Evolutionary conservation across 306 rosid genomes (phyloP).

Genomic region (Prinsepia uniflora): DNA sequence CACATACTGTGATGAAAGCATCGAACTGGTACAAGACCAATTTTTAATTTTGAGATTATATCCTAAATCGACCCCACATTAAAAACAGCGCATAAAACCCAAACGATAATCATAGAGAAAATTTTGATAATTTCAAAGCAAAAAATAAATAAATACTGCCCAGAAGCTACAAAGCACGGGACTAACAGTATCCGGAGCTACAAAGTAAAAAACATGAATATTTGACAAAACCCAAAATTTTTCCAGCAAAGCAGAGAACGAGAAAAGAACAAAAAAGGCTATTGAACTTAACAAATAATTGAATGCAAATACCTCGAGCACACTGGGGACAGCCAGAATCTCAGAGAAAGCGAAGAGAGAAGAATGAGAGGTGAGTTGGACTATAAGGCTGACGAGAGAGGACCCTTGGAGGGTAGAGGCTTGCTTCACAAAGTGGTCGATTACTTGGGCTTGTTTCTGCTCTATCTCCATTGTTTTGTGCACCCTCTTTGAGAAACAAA

Average conservation of each 20-base stretch:
- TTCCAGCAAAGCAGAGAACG: background rate
- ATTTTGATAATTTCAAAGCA: background rate
- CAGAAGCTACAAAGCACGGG: background rate
- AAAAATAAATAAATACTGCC: background rate
- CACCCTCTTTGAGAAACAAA: background rate
- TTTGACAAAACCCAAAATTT: background rate
- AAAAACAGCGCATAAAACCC: background rate
- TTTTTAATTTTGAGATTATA: background rate
- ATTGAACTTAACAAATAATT: background rate
- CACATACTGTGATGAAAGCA: background rate
- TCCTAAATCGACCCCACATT: background rate
- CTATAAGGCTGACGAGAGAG: constrained; percentile 20
- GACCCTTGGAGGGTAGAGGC: constrained; percentile 17
- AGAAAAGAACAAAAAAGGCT: background rate
- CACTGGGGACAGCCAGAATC: constrained; percentile 20
- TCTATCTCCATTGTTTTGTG: constrained; percentile 11
- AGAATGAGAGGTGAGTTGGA: constrained; percentile 14
- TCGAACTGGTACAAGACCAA: background rate
- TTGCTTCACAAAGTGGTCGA: constrained; percentile 27
- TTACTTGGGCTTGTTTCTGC: constrained; percentile 18
- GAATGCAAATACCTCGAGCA: constrained; percentile 6
- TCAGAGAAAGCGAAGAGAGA: constrained; percentile 24
- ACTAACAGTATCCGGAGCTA: background rate
- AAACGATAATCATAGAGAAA: background rate
- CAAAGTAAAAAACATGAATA: background rate